Evolutionary conservation across 2,329 filamentous ascomycete genomes (phyloP), one percentile per base, ranked within the genome.

Genomic region (Talaromyces sp.): DNA sequence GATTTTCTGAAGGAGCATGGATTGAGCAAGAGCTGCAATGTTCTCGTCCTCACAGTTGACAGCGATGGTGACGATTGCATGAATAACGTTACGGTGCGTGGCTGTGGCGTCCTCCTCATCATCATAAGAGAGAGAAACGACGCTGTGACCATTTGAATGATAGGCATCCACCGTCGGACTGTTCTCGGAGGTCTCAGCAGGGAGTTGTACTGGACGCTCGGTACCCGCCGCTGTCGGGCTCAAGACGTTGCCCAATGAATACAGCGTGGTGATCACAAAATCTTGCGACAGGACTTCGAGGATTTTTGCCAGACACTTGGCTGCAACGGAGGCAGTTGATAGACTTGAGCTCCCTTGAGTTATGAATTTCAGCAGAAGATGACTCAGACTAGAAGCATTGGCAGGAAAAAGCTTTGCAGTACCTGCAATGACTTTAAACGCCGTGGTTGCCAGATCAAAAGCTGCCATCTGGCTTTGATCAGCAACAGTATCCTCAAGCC

Each of bases 1-100:
- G 63, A 98, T 85, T 75, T 99, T 98, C 72, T 99, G 95, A n/a
- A 96, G 79, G 25, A 99, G 85, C 88, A 99, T 97, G 0, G 92
- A 96, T 69, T 97, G 90, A 2, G 93, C 93, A 59, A 99, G 81
- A 5, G 93, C 93, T 6, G 90, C 95, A 60, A 99, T 96, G 77
- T 97, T 96, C 64, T 92, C 88, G 70, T 99, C 93, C 55, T 89
- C 85, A 72, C 88, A 92, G 63, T 86, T 88, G 23, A 84, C 86
- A 0, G 95, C 92, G 72, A 99, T 91, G n/a, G 88, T 88, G 63
- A 96, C 93, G 65, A 99, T 93, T 0, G 93, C 92, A 72, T 96
- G 88, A n/a, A 98, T 87, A n/a, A 98, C 89, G 66, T 93, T 96
- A 39, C 87, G 86, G 72, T 96, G 92, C 0, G 92, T 88, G 33